A percentile compares a stretch with the other conserved stretches of the same genome.
phyloP scores from a whole-genome alignment of 1,284 basidiomycete genomes.

The Coniferiporia weirii region DNA sequence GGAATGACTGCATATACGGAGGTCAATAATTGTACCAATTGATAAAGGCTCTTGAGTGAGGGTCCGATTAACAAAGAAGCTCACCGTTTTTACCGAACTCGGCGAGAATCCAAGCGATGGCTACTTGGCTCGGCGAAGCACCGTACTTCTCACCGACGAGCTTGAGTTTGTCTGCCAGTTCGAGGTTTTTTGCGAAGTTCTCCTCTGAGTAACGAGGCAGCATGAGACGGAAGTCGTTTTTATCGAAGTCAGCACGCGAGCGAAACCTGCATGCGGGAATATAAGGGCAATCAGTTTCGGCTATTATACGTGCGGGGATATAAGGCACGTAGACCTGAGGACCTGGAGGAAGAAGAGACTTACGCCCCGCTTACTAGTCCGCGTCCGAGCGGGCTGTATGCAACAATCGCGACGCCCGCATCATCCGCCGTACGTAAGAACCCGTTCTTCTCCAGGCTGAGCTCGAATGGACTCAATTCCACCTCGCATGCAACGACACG shows the following conservation, averaged over 20 bases:
- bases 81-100: conserved; percentile 26
- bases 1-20: conserved; percentile 10
- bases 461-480: conserved; percentile 32
- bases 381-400: conserved; percentile 34
- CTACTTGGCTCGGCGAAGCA: conserved; percentile 32
- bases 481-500: conserved; percentile 27
- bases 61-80: conserved; percentile 14
- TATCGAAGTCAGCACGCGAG: conserved; percentile 29
- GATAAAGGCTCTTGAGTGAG: conserved; percentile 14
- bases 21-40: not conserved
- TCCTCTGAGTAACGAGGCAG: conserved; percentile 32
- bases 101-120: conserved; percentile 35
- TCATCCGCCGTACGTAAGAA: conserved; percentile 28
- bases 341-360: conserved; percentile 8
- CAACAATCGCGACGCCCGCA: conserved; percentile 34
- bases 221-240: conserved; percentile 29
- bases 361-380: conserved; percentile 36
- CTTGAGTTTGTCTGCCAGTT: conserved; percentile 30
- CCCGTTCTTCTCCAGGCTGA: conserved; percentile 27
- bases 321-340: too few species aligned
- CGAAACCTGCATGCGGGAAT: conserved; percentile 19
- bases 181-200: conserved; percentile 35
- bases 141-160: conserved; percentile 26
- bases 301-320: too few species aligned
- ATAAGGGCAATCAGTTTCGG: not conserved